These are phyloP conservation scores for Rhinocladiella mackenziei DNA, from an alignment of 2,329 filamentous ascomycete genomes.

Conservation along the genomic window DNA sequence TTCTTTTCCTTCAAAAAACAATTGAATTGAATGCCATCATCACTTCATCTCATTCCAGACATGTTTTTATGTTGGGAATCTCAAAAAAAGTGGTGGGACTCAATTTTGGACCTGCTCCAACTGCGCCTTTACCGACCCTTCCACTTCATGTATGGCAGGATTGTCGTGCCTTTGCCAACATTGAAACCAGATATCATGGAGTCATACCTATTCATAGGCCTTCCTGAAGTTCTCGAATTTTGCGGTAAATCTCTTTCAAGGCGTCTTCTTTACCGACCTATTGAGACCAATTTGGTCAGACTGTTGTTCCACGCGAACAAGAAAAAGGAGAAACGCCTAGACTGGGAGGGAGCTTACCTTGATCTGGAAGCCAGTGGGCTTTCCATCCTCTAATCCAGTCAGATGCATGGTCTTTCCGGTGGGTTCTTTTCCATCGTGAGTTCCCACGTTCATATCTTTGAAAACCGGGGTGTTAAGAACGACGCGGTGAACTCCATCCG, in stretches of 20 bases:
- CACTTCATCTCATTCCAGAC: neutral
- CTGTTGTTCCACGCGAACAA: too few species aligned
- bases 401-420: slow-evolving; percentile 68
- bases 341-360: slow-evolving; percentile 56
- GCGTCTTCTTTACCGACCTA: slow-evolving; percentile 44
- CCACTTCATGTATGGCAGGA: too few species aligned
- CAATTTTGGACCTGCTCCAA: too few species aligned
- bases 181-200: neutral
- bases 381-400: slow-evolving; percentile 53
- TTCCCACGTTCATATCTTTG: slow-evolving; percentile 73
- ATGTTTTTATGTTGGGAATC: neutral
- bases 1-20: neutral
- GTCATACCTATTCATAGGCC: slow-evolving; percentile 14
- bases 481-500: slow-evolving; percentile 81
- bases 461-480: slow-evolving; percentile 81
- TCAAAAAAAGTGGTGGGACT: neutral
- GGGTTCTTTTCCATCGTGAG: slow-evolving; percentile 58
- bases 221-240: slow-evolving; percentile 33
- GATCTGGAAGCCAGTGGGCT: slow-evolving; percentile 51
- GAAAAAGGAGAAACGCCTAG: too few species aligned
- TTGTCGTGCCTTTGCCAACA: neutral
- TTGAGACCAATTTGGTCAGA: slow-evolving; percentile 4
- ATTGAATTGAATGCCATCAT: neutral
- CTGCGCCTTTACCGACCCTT: too few species aligned
- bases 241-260: slow-evolving; percentile 46